These are phyloP conservation scores for Prunus mira DNA, from an alignment of 306 rosid genomes.

Conservation along the genomic window DNA sequence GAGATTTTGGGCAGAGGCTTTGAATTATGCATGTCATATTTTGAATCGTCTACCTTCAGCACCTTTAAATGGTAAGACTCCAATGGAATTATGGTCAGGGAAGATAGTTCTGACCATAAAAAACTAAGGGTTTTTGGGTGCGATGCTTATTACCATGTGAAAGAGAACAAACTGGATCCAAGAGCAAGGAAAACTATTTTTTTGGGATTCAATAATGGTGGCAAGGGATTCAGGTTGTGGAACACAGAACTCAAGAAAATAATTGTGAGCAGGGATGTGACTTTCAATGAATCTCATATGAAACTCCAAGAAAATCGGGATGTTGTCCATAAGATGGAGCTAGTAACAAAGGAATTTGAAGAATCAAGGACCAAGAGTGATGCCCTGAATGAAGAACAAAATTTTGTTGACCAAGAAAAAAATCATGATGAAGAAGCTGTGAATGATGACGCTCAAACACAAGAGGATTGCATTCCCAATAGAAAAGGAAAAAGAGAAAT, in stretches of 20 bases:
- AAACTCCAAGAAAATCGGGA: no score
- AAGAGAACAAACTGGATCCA: neutral
- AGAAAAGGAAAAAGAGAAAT: no score
- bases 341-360: no score
- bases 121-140: neutral
- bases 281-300: no score
- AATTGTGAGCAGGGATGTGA: neutral
- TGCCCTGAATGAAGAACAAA: neutral
- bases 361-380: neutral
- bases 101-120: neutral
- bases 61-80: neutral
- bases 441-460: neutral
- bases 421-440: neutral
- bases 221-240: neutral
- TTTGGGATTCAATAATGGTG: neutral
- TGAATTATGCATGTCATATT: neutral
- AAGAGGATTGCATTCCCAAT: neutral
- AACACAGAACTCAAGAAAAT: neutral
- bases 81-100: neutral
- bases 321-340: neutral
- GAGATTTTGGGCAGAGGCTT: neutral
- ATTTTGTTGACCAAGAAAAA: neutral
- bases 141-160: neutral
- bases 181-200: neutral
- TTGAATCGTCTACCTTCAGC: neutral